phyloP scores from a whole-genome alignment of 352 stramenopile genomes.

The Phytophthora hybrid region DNA sequence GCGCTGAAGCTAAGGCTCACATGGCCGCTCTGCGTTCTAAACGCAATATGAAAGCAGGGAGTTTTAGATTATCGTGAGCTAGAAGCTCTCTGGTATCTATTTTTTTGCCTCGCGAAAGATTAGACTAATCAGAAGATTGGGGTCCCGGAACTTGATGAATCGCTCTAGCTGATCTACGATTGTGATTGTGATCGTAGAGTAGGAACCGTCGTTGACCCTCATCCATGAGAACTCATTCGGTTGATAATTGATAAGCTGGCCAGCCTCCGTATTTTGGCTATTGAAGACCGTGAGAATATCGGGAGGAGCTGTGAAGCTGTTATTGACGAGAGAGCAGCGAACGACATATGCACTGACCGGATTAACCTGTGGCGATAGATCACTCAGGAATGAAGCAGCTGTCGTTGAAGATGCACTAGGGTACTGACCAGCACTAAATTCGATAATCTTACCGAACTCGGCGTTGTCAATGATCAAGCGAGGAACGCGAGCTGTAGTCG shows the following conservation, averaged over 20 bases:
- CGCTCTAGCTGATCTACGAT: constrained; percentile 20
- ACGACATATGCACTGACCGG: constrained; percentile 7
- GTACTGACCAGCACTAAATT: constrained; percentile 4
- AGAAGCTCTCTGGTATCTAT: not conserved
- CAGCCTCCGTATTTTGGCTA: not conserved
- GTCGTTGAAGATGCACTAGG: not conserved
- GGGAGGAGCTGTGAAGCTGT: not conserved
- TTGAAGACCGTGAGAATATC: constrained; percentile 10
- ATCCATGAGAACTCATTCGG: constrained; percentile 11
- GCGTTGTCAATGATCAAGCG: constrained; percentile 13
- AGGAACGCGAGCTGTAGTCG: constrained; percentile 5
- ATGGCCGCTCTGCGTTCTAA: constrained; percentile 4
- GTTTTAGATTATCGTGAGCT: not conserved
- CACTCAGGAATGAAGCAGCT: not conserved
- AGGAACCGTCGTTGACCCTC: not conserved
- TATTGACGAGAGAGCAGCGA: constrained; percentile 10
- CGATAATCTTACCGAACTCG: constrained; percentile 6
- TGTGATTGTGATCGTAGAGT: not conserved
- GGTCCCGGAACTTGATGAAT: constrained; percentile 7
- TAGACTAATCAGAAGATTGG: constrained; percentile 8
- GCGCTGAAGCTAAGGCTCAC: not conserved
- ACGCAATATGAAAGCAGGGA: not conserved
- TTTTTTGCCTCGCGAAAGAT: constrained; percentile 2
- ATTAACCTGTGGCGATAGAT: constrained; percentile 6
- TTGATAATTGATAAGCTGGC: constrained; percentile 1